Evolutionary conservation across 768 basidiomycete genomes (phyloP), one percentile per base, ranked within the genome.

Genomic region (Mycena haematopus): DNA sequence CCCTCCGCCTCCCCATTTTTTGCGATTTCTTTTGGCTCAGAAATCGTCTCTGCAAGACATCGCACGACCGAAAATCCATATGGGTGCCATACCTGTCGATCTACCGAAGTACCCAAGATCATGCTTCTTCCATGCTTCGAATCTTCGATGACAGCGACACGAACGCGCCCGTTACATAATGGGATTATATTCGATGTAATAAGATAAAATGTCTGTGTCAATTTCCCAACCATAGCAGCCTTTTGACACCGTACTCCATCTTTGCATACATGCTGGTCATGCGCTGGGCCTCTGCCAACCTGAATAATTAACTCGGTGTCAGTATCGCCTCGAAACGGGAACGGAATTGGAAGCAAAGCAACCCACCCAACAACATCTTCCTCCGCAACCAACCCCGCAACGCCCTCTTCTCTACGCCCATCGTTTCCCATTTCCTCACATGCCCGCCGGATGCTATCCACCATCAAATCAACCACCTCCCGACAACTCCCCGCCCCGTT

Each of bases 171-270:
- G 44, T 24, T 21, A 24, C 3, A 17, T 9, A 9, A 5, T 9
- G 29, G 29, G 22, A 45, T 45, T 45, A 24, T 2, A 24, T 45
- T 45, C 21, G 22, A 45, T 9, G 21, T 8, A 42, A 6, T 15
- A 15, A 42, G n/a, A 13, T 49, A 52, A 14, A 21, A 35, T 56
- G 55, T 42, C 1, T 35, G 42, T 45, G 44, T 24, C 44, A 22
- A 1, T 89, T 84, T 52, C 93, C 92, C 51, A 96, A 75, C 95
- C 95, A 96, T 62, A 96, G 75, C 72, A 96, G 77, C 66, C 94
- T 81, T 81, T 96, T 98, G 53, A 97, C 82, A 0, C 92, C 93
- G 73, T 96, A 94, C 71, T 97, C 95, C 86, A 96, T 90, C 77
- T 95, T 94, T 15, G 94, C 86, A 73, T 93, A 91, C 67, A 96